Conservation (phyloP, 805 yeast genomes). For the Teunomyces kruisii region DNA sequence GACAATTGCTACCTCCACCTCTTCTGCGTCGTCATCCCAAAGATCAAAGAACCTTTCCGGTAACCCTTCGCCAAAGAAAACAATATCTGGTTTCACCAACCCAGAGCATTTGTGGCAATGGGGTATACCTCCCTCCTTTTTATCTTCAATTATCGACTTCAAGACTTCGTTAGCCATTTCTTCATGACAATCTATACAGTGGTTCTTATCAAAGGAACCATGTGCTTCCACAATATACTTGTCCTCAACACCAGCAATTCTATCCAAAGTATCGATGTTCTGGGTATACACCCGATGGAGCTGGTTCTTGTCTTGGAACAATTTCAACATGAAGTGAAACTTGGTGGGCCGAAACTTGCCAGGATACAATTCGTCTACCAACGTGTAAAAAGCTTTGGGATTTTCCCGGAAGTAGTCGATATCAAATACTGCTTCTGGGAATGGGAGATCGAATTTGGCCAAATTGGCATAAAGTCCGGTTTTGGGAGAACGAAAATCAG, state of each 20-base stretch:
- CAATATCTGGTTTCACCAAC: constrained; percentile 88
- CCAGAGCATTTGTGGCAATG: constrained; percentile 68
- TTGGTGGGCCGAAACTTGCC: constrained; percentile 82
- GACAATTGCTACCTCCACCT: constrained; percentile 71
- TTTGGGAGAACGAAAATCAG: constrained; percentile 89
- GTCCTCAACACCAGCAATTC: constrained; percentile 72
- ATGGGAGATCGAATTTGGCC: constrained; percentile 72
- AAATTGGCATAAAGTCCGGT: constrained; percentile 88
- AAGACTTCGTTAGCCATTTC: constrained; percentile 52
- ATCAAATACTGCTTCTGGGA: constrained; percentile 94
- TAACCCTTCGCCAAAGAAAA: constrained; percentile 87
- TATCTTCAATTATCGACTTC: constrained; percentile 36
- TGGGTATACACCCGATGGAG: constrained; percentile 82
- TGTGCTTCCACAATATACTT: constrained; percentile 84
- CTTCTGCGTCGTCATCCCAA: constrained; percentile 59
- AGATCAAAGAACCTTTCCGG: constrained; percentile 67
- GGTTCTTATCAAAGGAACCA: constrained; percentile 85
- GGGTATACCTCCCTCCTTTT: constrained; percentile 39
- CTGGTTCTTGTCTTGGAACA: constrained; percentile 62
- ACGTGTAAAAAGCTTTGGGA: constrained; percentile 81
- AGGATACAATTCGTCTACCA: constrained; percentile 85
- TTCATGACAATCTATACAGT: constrained; percentile 72
- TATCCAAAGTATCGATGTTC: constrained; percentile 89
- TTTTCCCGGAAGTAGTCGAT: constrained; percentile 72
- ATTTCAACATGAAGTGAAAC: constrained; percentile 71